Evolutionary conservation across 768 basidiomycete genomes (phyloP).

Genomic region (Collybia sordida): DNA sequence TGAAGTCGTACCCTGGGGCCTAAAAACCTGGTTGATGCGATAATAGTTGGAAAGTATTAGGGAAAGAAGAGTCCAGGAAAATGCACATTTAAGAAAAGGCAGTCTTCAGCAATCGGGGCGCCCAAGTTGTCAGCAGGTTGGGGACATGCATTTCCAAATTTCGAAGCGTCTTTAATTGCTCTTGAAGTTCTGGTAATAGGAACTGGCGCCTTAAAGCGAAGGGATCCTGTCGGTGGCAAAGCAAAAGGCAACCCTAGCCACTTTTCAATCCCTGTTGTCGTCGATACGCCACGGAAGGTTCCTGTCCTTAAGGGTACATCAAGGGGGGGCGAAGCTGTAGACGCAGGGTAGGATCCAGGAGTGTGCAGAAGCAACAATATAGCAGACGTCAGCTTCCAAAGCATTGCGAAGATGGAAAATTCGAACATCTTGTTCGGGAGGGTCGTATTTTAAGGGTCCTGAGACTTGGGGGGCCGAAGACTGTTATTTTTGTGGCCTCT

Average conservation of each 20-base stretch:
- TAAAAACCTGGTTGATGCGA: slow-evolving; percentile 28
- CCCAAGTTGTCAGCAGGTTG: slow-evolving; percentile 40
- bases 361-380: too few species aligned
- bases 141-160: slow-evolving; percentile 57
- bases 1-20: slow-evolving; percentile 24
- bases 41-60: background rate
- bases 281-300: slow-evolving; percentile 44
- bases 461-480: too few species aligned
- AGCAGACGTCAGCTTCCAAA: too few species aligned
- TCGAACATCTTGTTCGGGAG: too few species aligned
- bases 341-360: slow-evolving; percentile 11
- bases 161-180: slow-evolving; percentile 38
- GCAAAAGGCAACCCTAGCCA: slow-evolving; percentile 68
- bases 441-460: too few species aligned
- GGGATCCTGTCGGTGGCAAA: slow-evolving; percentile 49
- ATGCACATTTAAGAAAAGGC: slow-evolving; percentile 52
- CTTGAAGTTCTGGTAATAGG: slow-evolving; percentile 31
- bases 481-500: too few species aligned
- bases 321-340: slow-evolving; percentile 19
- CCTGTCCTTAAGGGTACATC: slow-evolving; percentile 43
- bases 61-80: background rate
- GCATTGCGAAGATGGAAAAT: too few species aligned
- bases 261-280: slow-evolving; percentile 44
- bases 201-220: slow-evolving; percentile 59
- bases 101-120: slow-evolving; percentile 51